Percentiles rank a stretch among this genome's conserved stretches.
These are phyloP conservation scores for Trichoderma reesei DNA, from an alignment of 495 filamentous ascomycete species.

Conservation along the genomic window DNA sequence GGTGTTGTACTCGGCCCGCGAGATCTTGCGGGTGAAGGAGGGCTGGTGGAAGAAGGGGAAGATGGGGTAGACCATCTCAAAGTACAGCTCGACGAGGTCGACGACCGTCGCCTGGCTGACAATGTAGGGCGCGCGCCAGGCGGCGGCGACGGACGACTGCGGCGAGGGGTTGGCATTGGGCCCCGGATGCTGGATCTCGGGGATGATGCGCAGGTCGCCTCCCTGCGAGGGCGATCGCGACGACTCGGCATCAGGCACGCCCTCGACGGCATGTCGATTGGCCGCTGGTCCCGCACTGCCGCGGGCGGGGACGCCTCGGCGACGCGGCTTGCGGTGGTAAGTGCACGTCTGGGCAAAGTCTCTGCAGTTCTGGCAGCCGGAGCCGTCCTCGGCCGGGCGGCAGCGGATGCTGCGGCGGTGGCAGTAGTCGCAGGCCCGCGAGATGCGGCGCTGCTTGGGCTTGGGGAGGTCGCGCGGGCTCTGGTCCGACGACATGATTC, in stretches of 20 bases:
- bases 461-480: not conserved
- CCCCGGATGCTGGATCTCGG: not conserved
- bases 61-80: slow-evolving; percentile 34
- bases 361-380: slow-evolving; percentile 22
- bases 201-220: not conserved
- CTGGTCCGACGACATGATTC: not conserved
- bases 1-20: slow-evolving; percentile 29
- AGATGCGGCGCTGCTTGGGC: slow-evolving; percentile 9
- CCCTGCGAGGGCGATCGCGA: slow-evolving; percentile 5
- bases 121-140: slow-evolving; percentile 1
- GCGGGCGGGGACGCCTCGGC: slow-evolving; percentile 10
- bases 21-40: slow-evolving; percentile 28
- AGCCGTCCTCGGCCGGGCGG: slow-evolving; percentile 18
- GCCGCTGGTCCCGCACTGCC: slow-evolving; percentile 13
- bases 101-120: slow-evolving; percentile 16
- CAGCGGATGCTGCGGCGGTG: slow-evolving; percentile 27
- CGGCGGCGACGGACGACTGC: not conserved
- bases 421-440: slow-evolving; percentile 20
- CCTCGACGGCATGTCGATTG: not conserved
- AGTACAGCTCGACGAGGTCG: slow-evolving; percentile 33
- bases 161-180: slow-evolving; percentile 10
- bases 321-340: slow-evolving; percentile 12
- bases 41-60: slow-evolving; percentile 42
- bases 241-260: not conserved
- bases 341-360: slow-evolving; percentile 18